Conservation (phyloP, 768 basidiomycete species). For the Suillus subaureus region DNA sequence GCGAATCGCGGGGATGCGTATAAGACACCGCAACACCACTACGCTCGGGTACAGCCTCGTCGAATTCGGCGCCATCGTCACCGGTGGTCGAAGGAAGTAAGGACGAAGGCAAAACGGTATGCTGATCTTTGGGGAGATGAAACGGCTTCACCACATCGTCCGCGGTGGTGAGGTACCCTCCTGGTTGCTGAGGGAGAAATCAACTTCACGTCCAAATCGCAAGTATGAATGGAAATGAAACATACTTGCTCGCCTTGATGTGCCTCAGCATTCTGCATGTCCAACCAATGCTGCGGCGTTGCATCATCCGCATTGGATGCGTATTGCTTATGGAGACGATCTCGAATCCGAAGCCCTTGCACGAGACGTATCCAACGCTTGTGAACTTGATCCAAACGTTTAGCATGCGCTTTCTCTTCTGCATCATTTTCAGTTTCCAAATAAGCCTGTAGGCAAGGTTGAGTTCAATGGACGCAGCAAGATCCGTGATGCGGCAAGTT, state of each 20-base stretch:
- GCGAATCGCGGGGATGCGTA: slow-evolving; percentile 14
- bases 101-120: slow-evolving; percentile 18
- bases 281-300: slow-evolving; percentile 14
- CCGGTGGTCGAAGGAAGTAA: slow-evolving; percentile 23
- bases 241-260: slow-evolving; percentile 26
- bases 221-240: slow-evolving; percentile 1
- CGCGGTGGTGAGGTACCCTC: slow-evolving; percentile 68
- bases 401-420: slow-evolving; percentile 73
- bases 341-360: slow-evolving; percentile 84
- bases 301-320: slow-evolving; percentile 26
- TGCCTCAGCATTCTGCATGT: slow-evolving; percentile 22
- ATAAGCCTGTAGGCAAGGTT: slow-evolving; percentile 62
- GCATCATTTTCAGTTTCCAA: slow-evolving; percentile 79
- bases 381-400: slow-evolving; percentile 76
- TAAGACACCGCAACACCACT: slow-evolving; percentile 4
- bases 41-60: slow-evolving; percentile 21
- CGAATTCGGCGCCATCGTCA: slow-evolving; percentile 35
- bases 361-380: slow-evolving; percentile 90
- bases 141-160: slow-evolving; percentile 77
- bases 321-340: slow-evolving; percentile 83
- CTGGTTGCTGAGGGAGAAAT: slow-evolving; percentile 30
- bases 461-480: slow-evolving; percentile 3
- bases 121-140: slow-evolving; percentile 62
- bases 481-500: slow-evolving; percentile 20
- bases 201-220: not conserved